phyloP scores from a whole-genome alignment of 768 basidiomycete species.

The Panus rudis region DNA sequence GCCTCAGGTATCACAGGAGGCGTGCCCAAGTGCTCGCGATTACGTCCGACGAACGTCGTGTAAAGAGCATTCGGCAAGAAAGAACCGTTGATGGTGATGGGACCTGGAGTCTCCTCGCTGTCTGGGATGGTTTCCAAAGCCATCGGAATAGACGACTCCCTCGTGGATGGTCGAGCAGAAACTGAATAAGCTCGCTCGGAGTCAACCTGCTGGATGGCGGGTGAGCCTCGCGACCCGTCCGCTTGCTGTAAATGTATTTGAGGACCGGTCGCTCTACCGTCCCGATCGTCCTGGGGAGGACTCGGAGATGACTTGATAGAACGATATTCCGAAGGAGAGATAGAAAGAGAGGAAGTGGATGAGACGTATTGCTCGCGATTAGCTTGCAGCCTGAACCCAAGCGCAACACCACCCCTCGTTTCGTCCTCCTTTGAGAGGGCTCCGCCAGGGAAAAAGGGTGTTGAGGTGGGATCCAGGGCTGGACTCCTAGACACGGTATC shows the following conservation, averaged over 20 bases:
- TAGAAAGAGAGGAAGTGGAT: constrained; percentile 50
- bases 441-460: constrained; percentile 78
- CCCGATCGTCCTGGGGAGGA: constrained; percentile 37
- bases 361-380: constrained; percentile 34
- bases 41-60: constrained; percentile 30
- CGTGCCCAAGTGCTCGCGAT: constrained; percentile 34
- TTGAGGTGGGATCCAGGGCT: constrained; percentile 73
- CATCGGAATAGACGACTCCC: constrained; percentile 45
- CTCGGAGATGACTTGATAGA: constrained; percentile 68
- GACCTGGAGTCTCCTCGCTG: constrained; percentile 41
- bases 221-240: constrained; percentile 39
- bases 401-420: constrained; percentile 24
- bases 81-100: constrained; percentile 18
- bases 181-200: constrained; percentile 34
- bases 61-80: constrained; percentile 29
- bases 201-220: constrained; percentile 40
- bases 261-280: constrained; percentile 22
- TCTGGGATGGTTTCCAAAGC: constrained; percentile 50
- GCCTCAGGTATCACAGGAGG: constrained; percentile 37
- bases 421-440: constrained; percentile 46
- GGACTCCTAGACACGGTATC: constrained; percentile 66
- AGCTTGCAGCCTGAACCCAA: constrained; percentile 40
- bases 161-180: constrained; percentile 21
- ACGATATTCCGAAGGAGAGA: constrained; percentile 58
- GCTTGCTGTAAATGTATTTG: constrained; percentile 14